phyloP scores from a whole-genome alignment of 371 early-diverging fungal species.

The Mortierella sp. region DNA sequence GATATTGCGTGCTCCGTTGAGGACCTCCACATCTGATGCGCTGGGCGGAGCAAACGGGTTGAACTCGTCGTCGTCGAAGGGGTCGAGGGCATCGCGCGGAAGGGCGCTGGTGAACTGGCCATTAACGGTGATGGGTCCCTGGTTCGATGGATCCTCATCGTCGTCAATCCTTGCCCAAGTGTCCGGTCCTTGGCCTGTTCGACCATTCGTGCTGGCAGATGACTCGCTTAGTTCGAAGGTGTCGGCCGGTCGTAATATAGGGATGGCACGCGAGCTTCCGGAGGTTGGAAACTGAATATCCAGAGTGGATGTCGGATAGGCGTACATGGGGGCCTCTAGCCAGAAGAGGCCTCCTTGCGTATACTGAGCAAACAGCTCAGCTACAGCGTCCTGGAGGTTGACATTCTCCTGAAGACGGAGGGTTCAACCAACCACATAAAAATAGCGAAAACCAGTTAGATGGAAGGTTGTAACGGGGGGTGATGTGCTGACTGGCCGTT shows the following conservation, averaged over 20 bases:
- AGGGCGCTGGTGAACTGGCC: neutral
- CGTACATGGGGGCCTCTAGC: conserved; percentile 40
- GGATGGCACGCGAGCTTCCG: conserved; percentile 24
- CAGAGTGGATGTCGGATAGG: conserved; percentile 7
- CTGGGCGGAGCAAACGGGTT: conserved; percentile 57
- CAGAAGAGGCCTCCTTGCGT: conserved; percentile 40
- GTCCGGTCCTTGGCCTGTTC: neutral
- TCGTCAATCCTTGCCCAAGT: conserved; percentile 54
- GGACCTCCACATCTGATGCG: conserved; percentile 38
- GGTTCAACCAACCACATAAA: no score
- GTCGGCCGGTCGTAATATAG: conserved; percentile 25
- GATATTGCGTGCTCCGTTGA: conserved; percentile 28
- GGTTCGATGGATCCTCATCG: conserved; percentile 22
- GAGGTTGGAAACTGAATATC: conserved; percentile 26
- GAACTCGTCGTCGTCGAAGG: conserved; percentile 55
- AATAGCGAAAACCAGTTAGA: no score
- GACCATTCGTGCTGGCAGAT: neutral
- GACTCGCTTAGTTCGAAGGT: neutral
- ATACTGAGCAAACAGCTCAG: conserved; percentile 52
- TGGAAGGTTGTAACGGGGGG: no score
- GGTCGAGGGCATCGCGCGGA: conserved; percentile 36
- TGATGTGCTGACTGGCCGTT: neutral
- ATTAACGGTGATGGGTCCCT: conserved; percentile 1
- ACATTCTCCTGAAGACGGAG: conserved; percentile 27
- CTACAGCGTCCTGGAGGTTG: conserved; percentile 51